Conservation (phyloP, 768 basidiomycete genomes). For the Pisolithus microcarpus region DNA sequence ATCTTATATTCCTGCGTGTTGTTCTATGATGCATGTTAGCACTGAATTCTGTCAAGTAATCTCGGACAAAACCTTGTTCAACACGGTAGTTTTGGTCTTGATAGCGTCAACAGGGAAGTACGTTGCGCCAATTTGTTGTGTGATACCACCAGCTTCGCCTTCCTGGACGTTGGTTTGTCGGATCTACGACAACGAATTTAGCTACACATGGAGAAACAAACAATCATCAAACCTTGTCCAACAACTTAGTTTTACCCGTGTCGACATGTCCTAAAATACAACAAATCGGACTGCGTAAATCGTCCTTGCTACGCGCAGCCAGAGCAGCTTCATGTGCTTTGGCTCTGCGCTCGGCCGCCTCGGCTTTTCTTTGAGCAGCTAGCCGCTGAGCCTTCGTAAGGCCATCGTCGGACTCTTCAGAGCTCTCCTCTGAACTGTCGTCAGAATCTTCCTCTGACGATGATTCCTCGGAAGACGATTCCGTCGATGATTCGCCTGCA, state of each 20-base stretch:
- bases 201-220: neutral
- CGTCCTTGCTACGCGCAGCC: conserved; percentile 79
- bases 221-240: conserved; percentile 72
- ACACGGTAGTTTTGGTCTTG: conserved; percentile 83
- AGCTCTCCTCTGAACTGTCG: conserved; percentile 38
- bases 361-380: conserved; percentile 67
- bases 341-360: conserved; percentile 72
- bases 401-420: conserved; percentile 50
- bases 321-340: conserved; percentile 81
- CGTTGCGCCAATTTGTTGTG: conserved; percentile 98
- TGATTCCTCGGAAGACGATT: conserved; percentile 37
- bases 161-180: conserved; percentile 99
- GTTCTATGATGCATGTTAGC: conserved; percentile 39
- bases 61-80: conserved; percentile 61
- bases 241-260: conserved; percentile 95
- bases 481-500: conserved; percentile 22
- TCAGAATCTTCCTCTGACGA: conserved; percentile 42
- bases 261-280: conserved; percentile 99
- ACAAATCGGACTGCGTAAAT: conserved; percentile 94
- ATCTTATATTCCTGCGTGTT: conserved; percentile 88
- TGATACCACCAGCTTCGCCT: conserved; percentile 99
- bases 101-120: conserved; percentile 98
- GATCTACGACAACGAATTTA: conserved; percentile 48
- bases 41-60: neutral
- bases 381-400: conserved; percentile 61